A percentile compares a stretch with the other conserved stretches of the same genome.
Evolutionary conservation across 2,329 filamentous ascomycete species (phyloP).

Genomic region (Fusarium aywerte): DNA sequence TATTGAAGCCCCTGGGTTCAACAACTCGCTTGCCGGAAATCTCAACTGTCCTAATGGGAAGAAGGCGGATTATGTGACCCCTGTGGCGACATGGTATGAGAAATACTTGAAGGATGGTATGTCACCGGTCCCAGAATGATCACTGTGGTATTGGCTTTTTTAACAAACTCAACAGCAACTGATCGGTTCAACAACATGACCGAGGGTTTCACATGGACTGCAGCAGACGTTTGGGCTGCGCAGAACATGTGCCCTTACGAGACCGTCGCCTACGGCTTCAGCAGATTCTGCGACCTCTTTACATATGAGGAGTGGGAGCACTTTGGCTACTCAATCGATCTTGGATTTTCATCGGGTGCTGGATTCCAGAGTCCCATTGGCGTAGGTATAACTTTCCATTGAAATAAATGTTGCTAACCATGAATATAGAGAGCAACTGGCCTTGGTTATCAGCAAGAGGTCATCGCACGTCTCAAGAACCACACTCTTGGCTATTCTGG

Average conservation of each 20-base stretch:
- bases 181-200: constrained; percentile 67
- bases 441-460: constrained; percentile 77
- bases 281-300: constrained; percentile 78
- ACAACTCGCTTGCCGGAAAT: constrained; percentile 77
- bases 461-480: constrained; percentile 75
- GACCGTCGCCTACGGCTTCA: constrained; percentile 80
- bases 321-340: constrained; percentile 77
- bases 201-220: constrained; percentile 70
- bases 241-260: constrained; percentile 82
- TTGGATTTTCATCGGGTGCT: constrained; percentile 70
- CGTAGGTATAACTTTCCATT: constrained; percentile 49
- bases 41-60: constrained; percentile 72
- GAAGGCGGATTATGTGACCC: constrained; percentile 63
- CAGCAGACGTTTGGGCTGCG: constrained; percentile 71
- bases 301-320: constrained; percentile 78
- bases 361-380: constrained; percentile 73
- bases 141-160: neutral
- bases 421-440: constrained; percentile 70
- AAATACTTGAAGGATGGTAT: constrained; percentile 71
- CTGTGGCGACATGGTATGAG: constrained; percentile 67
- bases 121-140: constrained; percentile 1
- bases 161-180: constrained; percentile 59
- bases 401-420: neutral
- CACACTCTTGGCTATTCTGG: constrained; percentile 69
- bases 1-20: constrained; percentile 71